Conservation (phyloP, 2,329 filamentous ascomycete genomes). For the Fusarium sp. region DNA sequence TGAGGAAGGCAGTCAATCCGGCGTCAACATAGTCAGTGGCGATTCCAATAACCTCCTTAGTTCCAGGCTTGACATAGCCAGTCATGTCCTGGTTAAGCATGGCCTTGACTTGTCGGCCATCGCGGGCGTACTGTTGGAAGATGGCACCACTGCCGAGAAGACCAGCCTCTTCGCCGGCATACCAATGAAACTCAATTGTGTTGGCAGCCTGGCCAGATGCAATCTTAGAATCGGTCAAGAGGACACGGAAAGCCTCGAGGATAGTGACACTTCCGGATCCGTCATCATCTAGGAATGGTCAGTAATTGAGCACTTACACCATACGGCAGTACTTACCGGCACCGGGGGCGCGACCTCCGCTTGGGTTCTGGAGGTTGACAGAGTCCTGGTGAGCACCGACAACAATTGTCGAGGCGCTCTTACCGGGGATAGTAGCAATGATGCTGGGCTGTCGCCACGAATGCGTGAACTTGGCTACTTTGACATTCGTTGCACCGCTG, state of each 20-base stretch:
- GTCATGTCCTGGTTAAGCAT: slow-evolving; percentile 65
- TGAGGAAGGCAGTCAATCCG: slow-evolving; percentile 56
- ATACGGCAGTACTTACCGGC: slow-evolving; percentile 25
- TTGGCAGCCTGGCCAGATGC: slow-evolving; percentile 74
- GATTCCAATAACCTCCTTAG: slow-evolving; percentile 54
- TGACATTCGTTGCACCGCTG: slow-evolving; percentile 73
- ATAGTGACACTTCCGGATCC: slow-evolving; percentile 71
- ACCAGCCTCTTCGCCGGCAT: slow-evolving; percentile 85
- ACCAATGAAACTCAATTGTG: slow-evolving; percentile 90
- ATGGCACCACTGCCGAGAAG: slow-evolving; percentile 78
- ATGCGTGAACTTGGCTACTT: slow-evolving; percentile 76
- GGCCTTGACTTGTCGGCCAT: slow-evolving; percentile 55
- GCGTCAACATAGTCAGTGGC: slow-evolving; percentile 59
- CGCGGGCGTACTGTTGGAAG: slow-evolving; percentile 56
- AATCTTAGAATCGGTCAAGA: slow-evolving; percentile 76
- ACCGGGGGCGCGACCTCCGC: slow-evolving; percentile 37
- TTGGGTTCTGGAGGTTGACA: slow-evolving; percentile 68
- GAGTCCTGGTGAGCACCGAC: slow-evolving; percentile 86
- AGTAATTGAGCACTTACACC: rapidly evolving
- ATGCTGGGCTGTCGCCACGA: slow-evolving; percentile 83
- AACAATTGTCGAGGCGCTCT: slow-evolving; percentile 80
- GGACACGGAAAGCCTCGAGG: slow-evolving; percentile 81
- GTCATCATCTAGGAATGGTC: slow-evolving; percentile 40
- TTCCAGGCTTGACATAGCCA: slow-evolving; percentile 55
- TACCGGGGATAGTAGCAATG: slow-evolving; percentile 85